Evolutionary conservation across 1,139 yeast genomes (phyloP), one percentile per base, ranked within the genome.

Genomic region (Magnusiomyces magnusii): DNA sequence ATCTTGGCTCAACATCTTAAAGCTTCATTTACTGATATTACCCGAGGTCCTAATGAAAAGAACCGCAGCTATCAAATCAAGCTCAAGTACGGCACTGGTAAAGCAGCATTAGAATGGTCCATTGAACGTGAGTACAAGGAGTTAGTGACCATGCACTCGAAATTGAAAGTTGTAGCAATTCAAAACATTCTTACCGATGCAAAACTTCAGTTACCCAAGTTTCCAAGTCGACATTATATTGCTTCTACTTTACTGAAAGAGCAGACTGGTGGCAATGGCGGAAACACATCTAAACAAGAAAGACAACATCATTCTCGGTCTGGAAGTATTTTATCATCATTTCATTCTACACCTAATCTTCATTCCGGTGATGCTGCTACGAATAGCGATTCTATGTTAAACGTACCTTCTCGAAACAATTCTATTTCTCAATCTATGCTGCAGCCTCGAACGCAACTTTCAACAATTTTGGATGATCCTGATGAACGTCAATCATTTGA

Each of bases 1-100:
- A 78, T 92, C 51, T 73, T 93, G 53, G 73, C 91, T 47, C 85
- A 88, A 17, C 81, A 91, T 69, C 71, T 93, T 53, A 87, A 91
- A 17, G 77, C 91, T 51, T 77, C 78, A 56, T 76, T 93, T 2
- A 77, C 80, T 58, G 90, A 82, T 64, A 75, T 78, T 17, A 78
- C 85, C 2, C 67, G 66, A 3, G 59, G 74, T 3, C 60, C 62
- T 3, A 66, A 68, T 58, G 78, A 80, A 2, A 80, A 78, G 62
- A 81, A 81, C 61, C 75, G 86, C 60, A 81, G 77, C 57, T 90
- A 81, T 66, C 78, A 80, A 61, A 75, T 93, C 24, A 88, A 86
- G 60, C 75, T 93, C 58, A 97, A 91, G 68, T 93, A 93, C 68
- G 99, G 98, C 1, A 84, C 91, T 23, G 97, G 97, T 0, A 82